phyloP scores from a whole-genome alignment of 2,329 filamentous ascomycete genomes.

The Aciculosporium take region DNA sequence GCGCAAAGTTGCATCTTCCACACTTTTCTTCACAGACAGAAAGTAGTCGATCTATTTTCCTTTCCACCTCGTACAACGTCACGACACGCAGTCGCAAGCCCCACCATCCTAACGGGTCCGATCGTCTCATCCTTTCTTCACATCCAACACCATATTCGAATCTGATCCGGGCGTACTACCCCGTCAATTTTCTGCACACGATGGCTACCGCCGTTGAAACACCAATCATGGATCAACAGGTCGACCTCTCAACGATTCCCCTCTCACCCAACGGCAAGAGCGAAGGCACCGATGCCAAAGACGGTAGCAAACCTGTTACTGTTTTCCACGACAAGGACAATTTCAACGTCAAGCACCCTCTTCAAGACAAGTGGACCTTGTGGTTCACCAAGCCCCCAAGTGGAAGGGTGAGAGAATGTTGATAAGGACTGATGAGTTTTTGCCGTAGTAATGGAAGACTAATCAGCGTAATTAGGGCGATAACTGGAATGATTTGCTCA shows the following conservation, averaged over 20 bases:
- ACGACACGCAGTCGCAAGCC: background rate
- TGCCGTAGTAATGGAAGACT: background rate
- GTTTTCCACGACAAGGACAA: constrained; percentile 98
- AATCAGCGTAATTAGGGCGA: constrained; percentile 52
- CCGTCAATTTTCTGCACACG: constrained; percentile 7
- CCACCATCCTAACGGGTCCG: constrained; percentile 5
- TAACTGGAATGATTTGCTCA: constrained; percentile 96
- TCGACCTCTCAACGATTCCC: constrained; percentile 54
- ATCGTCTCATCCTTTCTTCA: constrained; percentile 11
- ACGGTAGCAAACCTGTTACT: constrained; percentile 56
- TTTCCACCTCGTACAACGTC: constrained; percentile 10
- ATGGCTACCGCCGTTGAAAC: constrained; percentile 24
- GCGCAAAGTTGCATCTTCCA: constrained; percentile 21
- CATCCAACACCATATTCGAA: constrained; percentile 9
- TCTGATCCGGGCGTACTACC: constrained; percentile 1
- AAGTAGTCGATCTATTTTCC: constrained; percentile 14
- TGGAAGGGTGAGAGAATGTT: constrained; percentile 54
- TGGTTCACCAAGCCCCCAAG: constrained; percentile 99
- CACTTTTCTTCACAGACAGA: constrained; percentile 11
- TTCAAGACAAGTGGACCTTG: constrained; percentile 94
- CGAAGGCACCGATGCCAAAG: constrained; percentile 32
- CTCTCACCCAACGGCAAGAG: constrained; percentile 48
- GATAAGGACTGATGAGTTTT: background rate
- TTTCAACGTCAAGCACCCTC: constrained; percentile 98
- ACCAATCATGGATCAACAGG: constrained; percentile 35